Percentiles rank a stretch among this genome's conserved stretches.
phyloP scores from a whole-genome alignment of 495 filamentous ascomycete genomes.

The Daldinia bambusicola region DNA sequence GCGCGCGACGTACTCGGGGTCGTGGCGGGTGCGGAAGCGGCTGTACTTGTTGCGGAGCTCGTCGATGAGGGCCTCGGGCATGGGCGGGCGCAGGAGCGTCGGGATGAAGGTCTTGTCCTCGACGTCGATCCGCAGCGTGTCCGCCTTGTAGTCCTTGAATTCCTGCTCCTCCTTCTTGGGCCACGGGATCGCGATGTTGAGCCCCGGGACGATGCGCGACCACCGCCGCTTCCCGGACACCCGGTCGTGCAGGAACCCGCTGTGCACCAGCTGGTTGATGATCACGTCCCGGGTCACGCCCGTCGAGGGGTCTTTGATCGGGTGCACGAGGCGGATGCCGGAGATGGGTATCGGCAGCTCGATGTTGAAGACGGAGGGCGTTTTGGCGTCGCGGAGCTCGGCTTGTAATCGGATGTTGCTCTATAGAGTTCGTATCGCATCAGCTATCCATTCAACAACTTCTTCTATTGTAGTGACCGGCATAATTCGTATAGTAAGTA shows the following conservation, averaged over 20 bases:
- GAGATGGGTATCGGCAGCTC: conserved; percentile 68
- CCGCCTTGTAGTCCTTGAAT: conserved; percentile 65
- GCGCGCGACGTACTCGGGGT: conserved; percentile 70
- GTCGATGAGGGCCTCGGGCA: conserved; percentile 81
- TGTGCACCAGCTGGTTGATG: conserved; percentile 70
- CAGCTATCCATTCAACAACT: background rate
- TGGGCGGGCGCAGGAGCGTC: conserved; percentile 76
- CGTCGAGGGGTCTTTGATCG: conserved; percentile 71
- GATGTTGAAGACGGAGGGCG: conserved; percentile 15
- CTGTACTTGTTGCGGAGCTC: conserved; percentile 89
- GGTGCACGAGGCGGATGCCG: conserved; percentile 81
- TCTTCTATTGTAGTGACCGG: no score
- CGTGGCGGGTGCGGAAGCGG: conserved; percentile 83
- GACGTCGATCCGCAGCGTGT: conserved; percentile 80
- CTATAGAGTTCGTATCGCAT: conserved; percentile 15
- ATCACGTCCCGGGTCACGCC: conserved; percentile 74
- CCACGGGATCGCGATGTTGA: conserved; percentile 78
- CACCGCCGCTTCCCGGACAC: conserved; percentile 55
- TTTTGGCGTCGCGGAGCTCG: background rate
- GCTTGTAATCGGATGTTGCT: conserved; percentile 25
- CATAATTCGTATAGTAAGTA: no score
- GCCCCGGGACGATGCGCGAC: conserved; percentile 66
- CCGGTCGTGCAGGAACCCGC: conserved; percentile 57
- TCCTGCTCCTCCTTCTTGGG: conserved; percentile 62
- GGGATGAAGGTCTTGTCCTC: conserved; percentile 80